Base-by-base conservation (phyloP, 2,329 filamentous ascomycete genomes). In the Gnomoniopsis smithogilvyi region DNA sequence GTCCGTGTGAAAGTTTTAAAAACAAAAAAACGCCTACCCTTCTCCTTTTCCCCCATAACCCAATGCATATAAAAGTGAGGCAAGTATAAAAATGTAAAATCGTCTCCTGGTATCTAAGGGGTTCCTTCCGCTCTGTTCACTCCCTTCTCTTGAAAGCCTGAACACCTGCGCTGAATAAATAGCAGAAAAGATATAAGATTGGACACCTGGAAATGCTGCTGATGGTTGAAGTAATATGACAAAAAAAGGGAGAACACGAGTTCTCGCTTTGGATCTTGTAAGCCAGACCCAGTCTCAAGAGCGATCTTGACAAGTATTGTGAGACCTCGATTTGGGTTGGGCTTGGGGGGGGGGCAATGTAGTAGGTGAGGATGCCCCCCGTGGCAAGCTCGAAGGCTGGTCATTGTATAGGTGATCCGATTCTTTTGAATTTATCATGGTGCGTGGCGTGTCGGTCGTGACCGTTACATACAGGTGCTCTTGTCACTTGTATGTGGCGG, bases 91-190 rank as follows among this genome's bases (percentile, higher is more conserved):
- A 30, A n/a, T n/a, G n/a, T n/a, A n/a, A 55, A 30, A 4, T 38
- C 17, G 19, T 22, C 46, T 26, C 45, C 53, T 51, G 54, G 48
- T 56, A 56, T 56, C 54, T 56, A 33, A n/a, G 21, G 22, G 36
- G 36, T 51, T 41, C 8, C 2, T 41, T 30, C 15, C 15, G 46
- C 41, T 36, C 19, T 12, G 14, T n/a, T 45, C 41, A 19, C 17
- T 45, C 34, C 26, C 34, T 47, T 30, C 30, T 46, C 43, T 36
- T n/a, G 3, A 41, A 45, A n/a, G 47, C 59, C 59, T 52, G 33
- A 62, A 62, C 60, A 57, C 60, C 60, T 24, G 46, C 60, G 60
- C 60, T 59, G 26, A 51, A 58, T 41, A 54, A 41, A 34, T 24
- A 56, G 8, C 49, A 46, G 45, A 14, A 30, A 26, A 46, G 49